Percentiles rank a stretch among this genome's conserved stretches.
Conservation (phyloP, 352 stramenopile genomes). For the Globisporangium paroecandrum region DNA sequence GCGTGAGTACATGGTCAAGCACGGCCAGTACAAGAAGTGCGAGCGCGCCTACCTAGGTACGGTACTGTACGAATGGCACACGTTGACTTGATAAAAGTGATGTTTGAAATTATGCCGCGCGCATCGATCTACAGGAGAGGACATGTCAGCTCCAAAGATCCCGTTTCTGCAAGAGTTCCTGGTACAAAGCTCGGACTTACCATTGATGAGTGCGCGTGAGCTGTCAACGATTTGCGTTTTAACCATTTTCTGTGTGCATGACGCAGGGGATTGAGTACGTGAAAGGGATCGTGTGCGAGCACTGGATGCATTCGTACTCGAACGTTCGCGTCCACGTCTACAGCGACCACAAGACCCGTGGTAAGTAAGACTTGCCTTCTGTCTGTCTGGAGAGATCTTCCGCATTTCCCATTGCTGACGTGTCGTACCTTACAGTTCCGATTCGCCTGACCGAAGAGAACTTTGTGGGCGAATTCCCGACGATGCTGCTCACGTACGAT, state of each 20-base stretch:
- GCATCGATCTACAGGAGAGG: conserved; percentile 21
- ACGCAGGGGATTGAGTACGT: conserved; percentile 54
- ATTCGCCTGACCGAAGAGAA: conserved; percentile 69
- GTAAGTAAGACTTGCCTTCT: conserved; percentile 18
- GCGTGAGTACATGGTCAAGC: conserved; percentile 75
- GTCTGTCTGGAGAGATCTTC: neutral
- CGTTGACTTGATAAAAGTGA: too few relatives aligned
- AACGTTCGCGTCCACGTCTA: conserved; percentile 61
- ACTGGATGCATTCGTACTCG: conserved; percentile 55
- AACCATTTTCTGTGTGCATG: neutral
- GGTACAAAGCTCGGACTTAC: conserved; percentile 15
- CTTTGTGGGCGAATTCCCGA: conserved; percentile 37
- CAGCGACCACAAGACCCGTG: conserved; percentile 36
- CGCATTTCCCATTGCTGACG: neutral
- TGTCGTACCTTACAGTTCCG: conserved; percentile 30
- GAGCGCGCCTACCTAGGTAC: conserved; percentile 61
- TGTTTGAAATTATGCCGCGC: too few relatives aligned
- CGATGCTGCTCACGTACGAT: conserved; percentile 63
- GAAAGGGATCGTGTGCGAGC: conserved; percentile 51
- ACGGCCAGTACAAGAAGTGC: conserved; percentile 57
- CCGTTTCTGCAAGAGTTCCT: conserved; percentile 50
- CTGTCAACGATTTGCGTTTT: neutral
- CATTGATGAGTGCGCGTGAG: neutral
- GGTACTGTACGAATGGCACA: too few relatives aligned
- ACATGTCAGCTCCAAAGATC: conserved; percentile 54